A percentile compares a stretch with the other conserved stretches of the same genome.
These are phyloP conservation scores for Penicillium paxilli DNA, from an alignment of 495 filamentous ascomycete genomes.

Conservation along the genomic window DNA sequence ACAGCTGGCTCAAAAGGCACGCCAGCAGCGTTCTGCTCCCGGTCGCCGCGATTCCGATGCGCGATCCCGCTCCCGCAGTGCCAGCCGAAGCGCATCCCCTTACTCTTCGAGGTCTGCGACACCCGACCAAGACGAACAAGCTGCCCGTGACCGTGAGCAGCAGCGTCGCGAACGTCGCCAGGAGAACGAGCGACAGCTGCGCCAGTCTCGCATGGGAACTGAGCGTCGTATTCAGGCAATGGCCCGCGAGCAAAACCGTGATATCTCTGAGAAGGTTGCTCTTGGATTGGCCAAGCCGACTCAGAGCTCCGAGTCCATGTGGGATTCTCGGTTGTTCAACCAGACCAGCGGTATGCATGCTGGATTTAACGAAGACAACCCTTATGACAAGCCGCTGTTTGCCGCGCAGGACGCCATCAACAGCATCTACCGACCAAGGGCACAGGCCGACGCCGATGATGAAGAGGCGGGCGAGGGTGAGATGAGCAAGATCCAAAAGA, in stretches of 20 bases:
- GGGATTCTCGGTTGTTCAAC: slow-evolving; percentile 94
- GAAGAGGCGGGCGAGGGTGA: slow-evolving; percentile 81
- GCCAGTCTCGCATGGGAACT: slow-evolving; percentile 93
- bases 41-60: slow-evolving; percentile 40
- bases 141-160: slow-evolving; percentile 70
- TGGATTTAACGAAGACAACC: slow-evolving; percentile 97
- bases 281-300: slow-evolving; percentile 95
- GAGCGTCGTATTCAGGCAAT: slow-evolving; percentile 88
- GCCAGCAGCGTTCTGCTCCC: slow-evolving; percentile 68
- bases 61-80: slow-evolving; percentile 41
- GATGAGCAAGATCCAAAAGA: slow-evolving; percentile 83
- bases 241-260: slow-evolving; percentile 92
- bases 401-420: slow-evolving; percentile 94
- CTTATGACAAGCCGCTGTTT: slow-evolving; percentile 96
- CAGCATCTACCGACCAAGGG: slow-evolving; percentile 86
- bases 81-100: slow-evolving; percentile 54
- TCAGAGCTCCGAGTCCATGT: slow-evolving; percentile 87
- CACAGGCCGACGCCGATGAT: slow-evolving; percentile 66
- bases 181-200: slow-evolving; percentile 84
- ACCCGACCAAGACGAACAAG: slow-evolving; percentile 64
- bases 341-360: slow-evolving; percentile 83
- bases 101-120: slow-evolving; percentile 57
- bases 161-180: slow-evolving; percentile 74
- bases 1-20: slow-evolving; percentile 84
- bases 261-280: slow-evolving; percentile 97